These are phyloP conservation scores for Samsoniella hepiali DNA, from an alignment of 2,329 filamentous ascomycete genomes.

Conservation along the genomic window DNA sequence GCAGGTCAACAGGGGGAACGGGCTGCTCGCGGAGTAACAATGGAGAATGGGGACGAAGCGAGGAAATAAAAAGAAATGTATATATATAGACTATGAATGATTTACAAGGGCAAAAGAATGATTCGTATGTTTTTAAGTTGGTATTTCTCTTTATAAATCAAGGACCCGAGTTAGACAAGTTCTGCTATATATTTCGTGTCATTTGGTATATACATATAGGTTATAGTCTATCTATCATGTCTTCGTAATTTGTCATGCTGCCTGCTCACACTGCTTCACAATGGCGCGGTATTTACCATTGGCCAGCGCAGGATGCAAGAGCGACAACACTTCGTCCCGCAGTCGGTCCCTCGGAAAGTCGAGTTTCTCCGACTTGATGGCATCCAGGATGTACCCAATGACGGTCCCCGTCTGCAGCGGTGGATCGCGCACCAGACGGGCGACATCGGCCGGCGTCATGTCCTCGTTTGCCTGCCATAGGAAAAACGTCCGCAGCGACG, in stretches of 20 bases:
- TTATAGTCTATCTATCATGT: not conserved
- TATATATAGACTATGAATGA: conserved; percentile 11
- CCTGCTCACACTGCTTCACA: conserved; percentile 23
- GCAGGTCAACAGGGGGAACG: conserved; percentile 77
- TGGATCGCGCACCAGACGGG: conserved; percentile 55
- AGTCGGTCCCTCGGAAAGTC: conserved; percentile 47
- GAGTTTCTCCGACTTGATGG: conserved; percentile 49
- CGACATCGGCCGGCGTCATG: conserved; percentile 48
- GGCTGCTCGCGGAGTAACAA: conserved; percentile 40
- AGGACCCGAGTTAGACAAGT: not conserved
- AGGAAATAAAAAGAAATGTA: conserved; percentile 4
- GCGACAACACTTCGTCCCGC: conserved; percentile 40
- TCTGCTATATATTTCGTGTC: not conserved
- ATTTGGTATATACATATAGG: not conserved
- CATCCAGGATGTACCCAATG: conserved; percentile 55
- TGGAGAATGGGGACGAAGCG: not conserved
- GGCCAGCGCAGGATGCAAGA: conserved; percentile 27
- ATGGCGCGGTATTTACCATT: conserved; percentile 29
- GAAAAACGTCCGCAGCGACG: conserved; percentile 56
- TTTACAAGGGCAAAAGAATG: not conserved
- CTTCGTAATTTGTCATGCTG: not conserved
- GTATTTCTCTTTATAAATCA: not conserved
- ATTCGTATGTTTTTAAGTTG: conserved; percentile 10
- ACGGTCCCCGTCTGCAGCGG: conserved; percentile 57
- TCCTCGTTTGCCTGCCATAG: conserved; percentile 58